Base-by-base conservation (phyloP, 148 eudicot species). In the Nyssa sinensis region DNA sequence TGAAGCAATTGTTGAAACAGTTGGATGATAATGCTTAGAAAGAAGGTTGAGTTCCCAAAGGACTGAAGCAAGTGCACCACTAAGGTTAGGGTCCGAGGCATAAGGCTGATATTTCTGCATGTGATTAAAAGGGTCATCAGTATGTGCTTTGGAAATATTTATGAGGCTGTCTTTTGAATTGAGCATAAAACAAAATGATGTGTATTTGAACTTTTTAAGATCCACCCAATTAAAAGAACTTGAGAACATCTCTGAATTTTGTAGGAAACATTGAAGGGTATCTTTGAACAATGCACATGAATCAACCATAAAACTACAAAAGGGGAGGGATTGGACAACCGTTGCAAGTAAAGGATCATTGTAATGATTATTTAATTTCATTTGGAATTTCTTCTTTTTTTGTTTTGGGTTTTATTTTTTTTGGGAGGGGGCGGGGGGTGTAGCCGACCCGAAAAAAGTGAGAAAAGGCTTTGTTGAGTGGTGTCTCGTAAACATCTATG, bases 11-110 rank as follows among this genome's bases (percentile, higher is more conserved):
- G 91, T 79, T 21, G 90, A 85, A 32, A 95, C 84, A 39, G 91
- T 62, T 10, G 97, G 98, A 81, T 92, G 94, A 78, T 87, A 92
- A 78, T 95, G 98, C 74, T 89, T 90, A 0, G 83, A 74, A 67
- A 95, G 72, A 53, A 95, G 88, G 82, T 88, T 87, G 8, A 95
- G 88, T 80, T 95, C 98, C 97, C 98, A 95, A 30, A 95, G 96
- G 31, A 92, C 98, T 0, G 98, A 88, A 74, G 98, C 92, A 31
- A 95, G 91, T 34, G 98, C 98, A 60, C 98, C 98, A 65, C 96
- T 92, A 25, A 85, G 83, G 83, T 92, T 91, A 7, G 98, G 98
- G 74, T 95, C 98, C 16, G 85, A n/a, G 12, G 93, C 83, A 79
- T 85, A 85, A 16, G 98, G 98, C 72, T 95, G 98, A 78, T 90